A percentile compares a stretch with the other conserved stretches of the same genome.
These are phyloP conservation scores for Lasiodiplodia gonubiensis DNA, from an alignment of 2,329 filamentous ascomycete species.

Conservation along the genomic window DNA sequence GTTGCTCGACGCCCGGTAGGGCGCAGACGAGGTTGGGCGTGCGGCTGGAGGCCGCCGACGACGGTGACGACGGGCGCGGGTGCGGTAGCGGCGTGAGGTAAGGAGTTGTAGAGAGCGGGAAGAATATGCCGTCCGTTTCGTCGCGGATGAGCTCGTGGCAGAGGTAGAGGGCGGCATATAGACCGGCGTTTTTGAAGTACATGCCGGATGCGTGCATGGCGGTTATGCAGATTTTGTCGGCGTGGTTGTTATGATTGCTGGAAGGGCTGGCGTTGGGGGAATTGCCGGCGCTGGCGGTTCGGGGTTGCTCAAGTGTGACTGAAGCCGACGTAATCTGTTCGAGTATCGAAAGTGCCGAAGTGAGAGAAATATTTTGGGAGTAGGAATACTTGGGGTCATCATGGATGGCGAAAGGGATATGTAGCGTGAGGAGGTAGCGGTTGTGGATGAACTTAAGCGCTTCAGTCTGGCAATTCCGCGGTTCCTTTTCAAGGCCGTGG, in stretches of 20 bases:
- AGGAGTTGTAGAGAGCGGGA: not conserved
- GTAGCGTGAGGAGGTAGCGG: slow-evolving; percentile 17
- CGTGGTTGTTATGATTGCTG: not conserved
- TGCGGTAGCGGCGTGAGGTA: not conserved
- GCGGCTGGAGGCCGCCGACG: not conserved
- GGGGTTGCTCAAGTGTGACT: not conserved
- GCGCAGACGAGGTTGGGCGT: slow-evolving; percentile 2
- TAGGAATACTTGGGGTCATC: slow-evolving; percentile 11
- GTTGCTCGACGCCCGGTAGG: not conserved
- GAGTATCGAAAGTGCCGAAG: slow-evolving; percentile 10
- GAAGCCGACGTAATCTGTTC: not conserved
- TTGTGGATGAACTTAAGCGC: slow-evolving; percentile 9
- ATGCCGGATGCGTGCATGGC: slow-evolving; percentile 9
- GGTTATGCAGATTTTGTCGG: slow-evolving; percentile 2
- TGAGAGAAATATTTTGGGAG: slow-evolving; percentile 20
- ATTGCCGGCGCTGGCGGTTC: not conserved
- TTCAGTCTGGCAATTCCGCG: not conserved
- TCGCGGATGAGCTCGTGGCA: slow-evolving; percentile 23
- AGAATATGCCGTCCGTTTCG: not conserved
- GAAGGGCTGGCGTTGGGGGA: not conserved
- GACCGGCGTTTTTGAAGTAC: slow-evolving; percentile 13
- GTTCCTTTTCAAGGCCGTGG: not conserved
- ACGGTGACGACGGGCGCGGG: no score
- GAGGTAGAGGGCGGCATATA: slow-evolving; percentile 24
- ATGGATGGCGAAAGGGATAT: slow-evolving; percentile 11